These are phyloP conservation scores for Senecio squalidus DNA, from an alignment of 140 eudicot genomes.

Conservation along the genomic window DNA sequence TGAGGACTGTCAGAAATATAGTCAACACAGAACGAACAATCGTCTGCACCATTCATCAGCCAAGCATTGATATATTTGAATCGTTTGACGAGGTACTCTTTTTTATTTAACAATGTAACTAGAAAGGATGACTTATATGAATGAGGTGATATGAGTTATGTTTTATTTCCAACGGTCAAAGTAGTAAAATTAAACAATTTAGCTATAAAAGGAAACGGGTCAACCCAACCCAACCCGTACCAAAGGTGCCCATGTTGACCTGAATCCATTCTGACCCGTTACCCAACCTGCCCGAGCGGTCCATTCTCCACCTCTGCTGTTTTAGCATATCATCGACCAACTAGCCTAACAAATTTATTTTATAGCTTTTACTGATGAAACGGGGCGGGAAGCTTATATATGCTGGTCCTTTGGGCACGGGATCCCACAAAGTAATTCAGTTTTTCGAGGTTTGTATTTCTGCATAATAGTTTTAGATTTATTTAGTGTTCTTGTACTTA, in stretches of 20 bases:
- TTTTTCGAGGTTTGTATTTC: constrained; percentile 60
- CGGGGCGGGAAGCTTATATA: constrained; percentile 81
- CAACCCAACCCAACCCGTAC: not conserved
- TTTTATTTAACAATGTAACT: not conserved
- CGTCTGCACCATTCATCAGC: too few species aligned
- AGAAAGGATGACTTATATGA: too few species aligned
- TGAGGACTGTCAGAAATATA: too few species aligned
- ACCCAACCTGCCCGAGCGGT: not conserved
- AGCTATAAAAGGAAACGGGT: not conserved
- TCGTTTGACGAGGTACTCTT: constrained; percentile 77
- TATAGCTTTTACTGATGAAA: constrained; percentile 76
- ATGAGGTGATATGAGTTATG: not conserved
- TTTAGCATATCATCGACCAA: not conserved
- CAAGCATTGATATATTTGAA: too few species aligned
- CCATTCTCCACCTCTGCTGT: not conserved
- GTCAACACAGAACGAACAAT: constrained; percentile 87
- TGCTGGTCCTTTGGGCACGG: constrained; percentile 83
- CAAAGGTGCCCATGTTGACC: too few species aligned
- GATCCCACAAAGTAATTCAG: constrained; percentile 54
- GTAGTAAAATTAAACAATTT: not conserved
- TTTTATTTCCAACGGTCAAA: constrained; percentile 9
- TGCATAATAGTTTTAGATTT: not conserved
- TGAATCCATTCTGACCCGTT: not conserved
- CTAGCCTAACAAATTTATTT: constrained; percentile 17
- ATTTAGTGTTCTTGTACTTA: not conserved